A percentile compares a stretch with the other conserved stretches of the same genome.
phyloP scores from a whole-genome alignment of 2,329 filamentous ascomycete genomes.

The Achaetomium macrosporum region DNA sequence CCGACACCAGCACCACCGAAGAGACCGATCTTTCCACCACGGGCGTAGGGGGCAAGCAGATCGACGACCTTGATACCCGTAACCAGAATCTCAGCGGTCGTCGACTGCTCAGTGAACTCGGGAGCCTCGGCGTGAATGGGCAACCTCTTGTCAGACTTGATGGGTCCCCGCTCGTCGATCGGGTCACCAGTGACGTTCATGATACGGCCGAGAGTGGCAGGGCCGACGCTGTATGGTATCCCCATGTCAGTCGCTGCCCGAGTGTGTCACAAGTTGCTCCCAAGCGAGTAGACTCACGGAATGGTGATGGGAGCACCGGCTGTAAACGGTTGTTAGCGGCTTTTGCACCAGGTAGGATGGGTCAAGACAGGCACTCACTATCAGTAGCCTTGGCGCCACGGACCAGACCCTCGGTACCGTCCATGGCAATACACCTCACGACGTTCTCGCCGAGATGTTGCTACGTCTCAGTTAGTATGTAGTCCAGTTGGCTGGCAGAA shows the following conservation, averaged over 20 bases:
- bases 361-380: slow-evolving; percentile 35
- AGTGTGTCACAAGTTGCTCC: not conserved
- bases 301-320: slow-evolving; percentile 90
- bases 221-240: slow-evolving; percentile 52
- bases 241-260: slow-evolving; percentile 15
- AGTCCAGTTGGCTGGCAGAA: not conserved
- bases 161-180: slow-evolving; percentile 97
- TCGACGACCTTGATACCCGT: slow-evolving; percentile 99
- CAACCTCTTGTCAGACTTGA: slow-evolving; percentile 82
- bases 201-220: slow-evolving; percentile 93
- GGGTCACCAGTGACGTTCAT: slow-evolving; percentile 99
- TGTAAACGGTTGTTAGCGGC: slow-evolving; percentile 19
- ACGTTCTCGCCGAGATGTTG: slow-evolving; percentile 99
- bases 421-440: slow-evolving; percentile 99
- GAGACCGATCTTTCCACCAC: slow-evolving; percentile 99
- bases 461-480: slow-evolving; percentile 47
- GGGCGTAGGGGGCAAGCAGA: slow-evolving; percentile 95
- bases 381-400: slow-evolving; percentile 81
- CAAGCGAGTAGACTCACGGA: slow-evolving; percentile 20
- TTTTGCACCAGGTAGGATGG: not conserved
- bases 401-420: slow-evolving; percentile 99
- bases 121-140: slow-evolving; percentile 96
- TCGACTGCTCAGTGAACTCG: slow-evolving; percentile 91
- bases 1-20: slow-evolving; percentile 99
- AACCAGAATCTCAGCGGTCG: slow-evolving; percentile 89